Evolutionary conservation across 441 rosid species (phyloP), one percentile per base, ranked within the genome.

Genomic region (Theobroma grandiflorum): DNA sequence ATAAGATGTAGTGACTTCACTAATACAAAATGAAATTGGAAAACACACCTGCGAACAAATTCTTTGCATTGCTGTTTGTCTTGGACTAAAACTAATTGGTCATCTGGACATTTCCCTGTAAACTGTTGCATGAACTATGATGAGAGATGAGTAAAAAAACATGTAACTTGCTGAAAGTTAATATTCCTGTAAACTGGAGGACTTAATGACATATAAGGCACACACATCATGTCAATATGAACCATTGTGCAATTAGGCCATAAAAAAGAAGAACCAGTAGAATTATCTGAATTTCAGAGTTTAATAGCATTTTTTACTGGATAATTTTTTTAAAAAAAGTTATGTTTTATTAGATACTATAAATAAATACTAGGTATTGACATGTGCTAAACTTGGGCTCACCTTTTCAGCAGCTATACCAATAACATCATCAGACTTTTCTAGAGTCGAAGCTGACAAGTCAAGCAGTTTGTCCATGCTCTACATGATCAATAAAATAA

Each of bases 391-490:
- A n/a, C 43, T 70, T 37, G 68, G 52, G 52, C 86, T 84, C 82
- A 87, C 90, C 75, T 81, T 67, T 67, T 73, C 83, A 76, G 77
- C 75, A 74, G 72, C 81, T 65, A 83, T 74, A 68, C 74, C 84
- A 82, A 87, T 86, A 80, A 75, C 81, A 82, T 84, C 86, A 82
- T 85, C 87, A 75, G 69, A 76, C 75, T 84, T 87, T 82, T 79
- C 88, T 68, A 83, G 43, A 63, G 83, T 62, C 58, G 82, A 80
- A 62, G 83, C 84, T 82, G 90, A 86, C 78, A 89, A 77, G 80
- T 85, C 87, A 40, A 91, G 84, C 66, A 91, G 86, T 81, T 86
- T 78, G 82, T 89, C 90, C 74, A 87, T 80, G 79, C 91, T 85
- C 94, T 89, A 86, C 88, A 77, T 74, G 64, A 76, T 61, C 59